Evolutionary conservation across 1,284 basidiomycete genomes (phyloP).

Genomic region (Leccinum pachyderme): DNA sequence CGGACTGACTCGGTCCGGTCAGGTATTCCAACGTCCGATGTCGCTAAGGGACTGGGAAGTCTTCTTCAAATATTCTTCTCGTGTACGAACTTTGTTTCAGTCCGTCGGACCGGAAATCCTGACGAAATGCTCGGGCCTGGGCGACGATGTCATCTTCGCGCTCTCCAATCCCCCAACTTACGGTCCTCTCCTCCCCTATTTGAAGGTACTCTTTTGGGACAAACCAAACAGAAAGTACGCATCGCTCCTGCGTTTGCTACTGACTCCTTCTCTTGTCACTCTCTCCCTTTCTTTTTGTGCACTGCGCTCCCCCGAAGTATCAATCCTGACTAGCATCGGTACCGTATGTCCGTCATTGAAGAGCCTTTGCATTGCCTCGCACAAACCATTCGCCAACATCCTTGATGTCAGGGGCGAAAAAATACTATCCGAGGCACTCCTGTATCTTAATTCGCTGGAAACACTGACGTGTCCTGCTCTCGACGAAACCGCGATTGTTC

Average conservation of each 20-base stretch:
- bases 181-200: slow-evolving; percentile 23
- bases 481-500: slow-evolving; percentile 23
- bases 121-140: slow-evolving; percentile 10
- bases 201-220: slow-evolving; percentile 26
- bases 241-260: slow-evolving; percentile 22
- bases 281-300: slow-evolving; percentile 13
- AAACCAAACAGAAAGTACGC: slow-evolving; percentile 14
- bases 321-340: slow-evolving; percentile 23
- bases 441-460: slow-evolving; percentile 18
- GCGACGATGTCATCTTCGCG: slow-evolving; percentile 24
- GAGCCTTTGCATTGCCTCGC: slow-evolving; percentile 11
- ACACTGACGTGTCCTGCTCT: slow-evolving; percentile 21
- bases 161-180: slow-evolving; percentile 23
- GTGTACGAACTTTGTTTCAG: slow-evolving; percentile 14
- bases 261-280: slow-evolving; percentile 21
- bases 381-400: background rate
- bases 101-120: background rate
- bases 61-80: slow-evolving; percentile 27
- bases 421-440: slow-evolving; percentile 20
- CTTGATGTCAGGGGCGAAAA: slow-evolving; percentile 13
- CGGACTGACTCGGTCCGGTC: slow-evolving; percentile 8
- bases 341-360: slow-evolving; percentile 21
- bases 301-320: slow-evolving; percentile 19
- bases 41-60: slow-evolving; percentile 27
- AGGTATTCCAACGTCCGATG: slow-evolving; percentile 30